These are phyloP conservation scores for Clarireedia sp. DNA, from an alignment of 2,329 filamentous ascomycete genomes.

Conservation along the genomic window DNA sequence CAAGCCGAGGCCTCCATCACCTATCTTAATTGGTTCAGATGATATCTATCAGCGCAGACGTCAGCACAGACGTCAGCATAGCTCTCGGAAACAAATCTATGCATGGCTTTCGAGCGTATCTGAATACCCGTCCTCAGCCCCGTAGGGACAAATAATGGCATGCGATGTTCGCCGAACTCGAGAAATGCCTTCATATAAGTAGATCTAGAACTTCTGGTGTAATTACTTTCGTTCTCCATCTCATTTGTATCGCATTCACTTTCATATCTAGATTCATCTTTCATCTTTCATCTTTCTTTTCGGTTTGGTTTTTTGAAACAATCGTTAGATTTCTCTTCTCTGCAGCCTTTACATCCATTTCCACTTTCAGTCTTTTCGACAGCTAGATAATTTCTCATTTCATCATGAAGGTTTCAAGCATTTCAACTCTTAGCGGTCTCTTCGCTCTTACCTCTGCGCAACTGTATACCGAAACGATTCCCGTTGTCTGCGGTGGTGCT, in stretches of 20 bases:
- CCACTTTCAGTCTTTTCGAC: not conserved
- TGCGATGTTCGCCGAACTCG: not conserved
- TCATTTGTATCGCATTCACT: not conserved
- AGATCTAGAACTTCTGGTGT: not conserved
- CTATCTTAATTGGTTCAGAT: not conserved
- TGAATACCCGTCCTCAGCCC: not conserved
- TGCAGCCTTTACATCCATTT: not conserved
- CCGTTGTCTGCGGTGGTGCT: not conserved
- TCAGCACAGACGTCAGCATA: not conserved
- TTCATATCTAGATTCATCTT: not conserved
- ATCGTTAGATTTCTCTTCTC: not conserved
- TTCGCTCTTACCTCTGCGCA: constrained; percentile 13
- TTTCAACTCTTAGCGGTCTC: constrained; percentile 11
- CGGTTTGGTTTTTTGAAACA: not conserved
- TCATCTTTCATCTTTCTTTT: not conserved
- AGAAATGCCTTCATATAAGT: not conserved
- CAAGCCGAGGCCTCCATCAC: no score
- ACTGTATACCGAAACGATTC: constrained; percentile 2
- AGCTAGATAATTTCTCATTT: not conserved
- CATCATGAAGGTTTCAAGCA: constrained; percentile 21
- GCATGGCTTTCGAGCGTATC: not conserved
- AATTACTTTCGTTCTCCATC: not conserved
- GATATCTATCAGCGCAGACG: not conserved
- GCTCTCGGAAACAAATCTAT: not conserved
- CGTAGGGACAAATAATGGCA: not conserved